Evolutionary conservation across 169 alveolate genomes (phyloP), one percentile per base, ranked within the genome.

Genomic region (Cryptosporidium viatorum): DNA sequence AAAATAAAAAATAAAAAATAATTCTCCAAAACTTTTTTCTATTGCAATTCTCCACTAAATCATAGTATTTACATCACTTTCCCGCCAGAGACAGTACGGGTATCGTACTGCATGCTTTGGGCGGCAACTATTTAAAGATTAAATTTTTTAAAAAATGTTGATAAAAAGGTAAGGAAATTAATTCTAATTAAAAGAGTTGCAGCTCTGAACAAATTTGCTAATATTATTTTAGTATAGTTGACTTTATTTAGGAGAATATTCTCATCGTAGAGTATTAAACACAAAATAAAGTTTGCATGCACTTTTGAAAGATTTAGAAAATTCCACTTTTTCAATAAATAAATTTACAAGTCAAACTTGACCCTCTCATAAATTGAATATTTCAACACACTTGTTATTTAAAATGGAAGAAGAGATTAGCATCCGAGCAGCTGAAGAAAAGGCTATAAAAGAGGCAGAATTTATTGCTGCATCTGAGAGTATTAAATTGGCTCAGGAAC

Each of bases 1-100:
- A n/a, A n/a, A n/a, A n/a, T n/a, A n/a, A n/a, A n/a, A n/a, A n/a
- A n/a, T n/a, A n/a, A 37, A 37, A 37, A 51, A 18, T 8, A 51
- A 18, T 8, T 52, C 65, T 8, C 16, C 14, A 9, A 5, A 55
- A 16, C n/a, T 26, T 26, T 8, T 55, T 21, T n/a, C 35, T 1
- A 6, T 55, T 55, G 18, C 9, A 16, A 23, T 9, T 10, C n/a
- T 23, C 67, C 67, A 55, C 67, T 55, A 6, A 55, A 52, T n/a
- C 14, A n/a, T 52, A 7, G 5, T 55, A n/a, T 8, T 55, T 23
- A 14, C 3, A 55, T 6, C 6, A 0, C 14, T 7, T 59, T 18
- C 43, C 86, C 86, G 86, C 86, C 86, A 23, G 33, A 73, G 86
- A 51, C 86, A 9, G 39, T 31, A 73, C 86, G 86, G 70, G 86